phyloP scores from a whole-genome alignment of 345 rosid species.

The Odontarrhena argentea region DNA sequence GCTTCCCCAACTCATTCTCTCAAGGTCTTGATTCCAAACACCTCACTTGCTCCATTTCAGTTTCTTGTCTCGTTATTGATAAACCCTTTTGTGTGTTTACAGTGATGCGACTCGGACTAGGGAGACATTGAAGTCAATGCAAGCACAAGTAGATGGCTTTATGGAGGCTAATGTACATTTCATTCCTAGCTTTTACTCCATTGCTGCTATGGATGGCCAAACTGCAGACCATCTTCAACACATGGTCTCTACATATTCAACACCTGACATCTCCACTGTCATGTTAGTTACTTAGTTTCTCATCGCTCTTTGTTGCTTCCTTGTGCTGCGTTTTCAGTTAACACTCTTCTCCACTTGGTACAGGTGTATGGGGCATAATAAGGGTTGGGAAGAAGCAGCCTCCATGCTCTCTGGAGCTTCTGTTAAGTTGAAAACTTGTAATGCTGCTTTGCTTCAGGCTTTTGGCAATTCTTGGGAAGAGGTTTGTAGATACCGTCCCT shows the following conservation, averaged over 20 bases:
- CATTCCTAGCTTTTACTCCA: slow-evolving; percentile 90
- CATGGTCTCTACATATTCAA: slow-evolving; percentile 66
- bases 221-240: slow-evolving; percentile 86
- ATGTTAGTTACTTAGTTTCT: slow-evolving; percentile 57
- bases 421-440: slow-evolving; percentile 82
- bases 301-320: not conserved
- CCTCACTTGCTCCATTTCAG: not conserved
- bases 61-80: not conserved
- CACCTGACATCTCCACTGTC: slow-evolving; percentile 68
- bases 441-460: slow-evolving; percentile 97
- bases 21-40: slow-evolving; percentile 48
- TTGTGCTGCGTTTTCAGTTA: slow-evolving; percentile 7
- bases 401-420: slow-evolving; percentile 76
- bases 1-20: slow-evolving; percentile 86
- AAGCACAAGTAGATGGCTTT: slow-evolving; percentile 67
- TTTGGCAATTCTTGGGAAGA: slow-evolving; percentile 91
- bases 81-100: slow-evolving; percentile 10
- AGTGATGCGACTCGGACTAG: slow-evolving; percentile 82
- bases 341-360: not conserved
- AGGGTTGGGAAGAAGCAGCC: slow-evolving; percentile 99
- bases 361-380: slow-evolving; percentile 99
- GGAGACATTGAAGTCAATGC: slow-evolving; percentile 87
- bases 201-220: slow-evolving; percentile 98
- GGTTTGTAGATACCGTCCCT: slow-evolving; percentile 43
- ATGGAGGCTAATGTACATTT: slow-evolving; percentile 76